A percentile compares a stretch with the other conserved stretches of the same genome.
Conservation (phyloP, 164 flowering plant genomes). For the Cinnamomum micranthum region DNA sequence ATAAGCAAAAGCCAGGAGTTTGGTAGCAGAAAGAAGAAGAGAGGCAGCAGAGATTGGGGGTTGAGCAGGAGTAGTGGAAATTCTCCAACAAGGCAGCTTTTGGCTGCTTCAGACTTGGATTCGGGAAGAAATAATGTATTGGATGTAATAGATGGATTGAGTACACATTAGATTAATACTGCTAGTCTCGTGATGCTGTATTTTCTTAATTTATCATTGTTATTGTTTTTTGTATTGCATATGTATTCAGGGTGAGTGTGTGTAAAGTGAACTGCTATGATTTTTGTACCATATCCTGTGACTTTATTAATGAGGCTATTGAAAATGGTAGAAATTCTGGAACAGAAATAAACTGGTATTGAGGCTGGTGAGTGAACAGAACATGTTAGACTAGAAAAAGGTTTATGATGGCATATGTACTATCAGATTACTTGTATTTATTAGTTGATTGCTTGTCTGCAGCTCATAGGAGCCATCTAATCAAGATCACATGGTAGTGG, state of each 20-base stretch:
- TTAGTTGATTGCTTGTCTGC: no score
- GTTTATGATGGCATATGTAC: no score
- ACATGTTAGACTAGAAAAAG: no score
- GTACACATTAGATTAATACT: not conserved
- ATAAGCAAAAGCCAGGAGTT: conserved; percentile 93
- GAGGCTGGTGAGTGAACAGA: no score
- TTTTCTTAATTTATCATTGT: no score
- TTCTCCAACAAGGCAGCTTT: conserved; percentile 52
- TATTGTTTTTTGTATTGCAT: no score
- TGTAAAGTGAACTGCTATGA: not conserved
- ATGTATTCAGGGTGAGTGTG: not conserved
- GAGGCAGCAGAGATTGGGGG: conserved; percentile 42
- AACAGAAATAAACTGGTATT: no score
- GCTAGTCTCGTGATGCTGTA: not conserved
- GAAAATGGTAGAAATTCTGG: no score
- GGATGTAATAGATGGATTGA: conserved; percentile 90
- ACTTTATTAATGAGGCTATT: no score
- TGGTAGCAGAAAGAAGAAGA: conserved; percentile 39
- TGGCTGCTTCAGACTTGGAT: conserved; percentile 60
- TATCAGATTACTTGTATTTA: no score
- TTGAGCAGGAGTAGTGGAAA: conserved; percentile 72
- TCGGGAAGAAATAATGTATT: conserved; percentile 67
- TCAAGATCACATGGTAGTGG: no score
- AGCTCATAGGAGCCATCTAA: no score
- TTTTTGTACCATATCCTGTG: not conserved